Percentiles rank a stretch among this genome's conserved stretches.
These are phyloP conservation scores for Arthrobotrys iridis DNA, from an alignment of 2,329 filamentous ascomycete species.

Conservation along the genomic window DNA sequence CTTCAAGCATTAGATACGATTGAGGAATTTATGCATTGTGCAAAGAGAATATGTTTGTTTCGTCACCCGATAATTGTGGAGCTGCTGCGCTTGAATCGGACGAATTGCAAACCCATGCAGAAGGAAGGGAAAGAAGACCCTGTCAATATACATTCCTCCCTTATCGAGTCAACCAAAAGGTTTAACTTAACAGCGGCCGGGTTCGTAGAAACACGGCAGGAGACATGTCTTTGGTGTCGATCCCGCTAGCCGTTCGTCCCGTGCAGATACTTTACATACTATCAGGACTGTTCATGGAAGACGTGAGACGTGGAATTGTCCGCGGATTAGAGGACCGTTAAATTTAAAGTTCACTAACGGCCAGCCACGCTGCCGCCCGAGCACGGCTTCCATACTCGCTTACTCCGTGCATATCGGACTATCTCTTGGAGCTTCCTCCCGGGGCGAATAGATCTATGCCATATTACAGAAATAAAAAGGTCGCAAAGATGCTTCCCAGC, in stretches of 20 bases:
- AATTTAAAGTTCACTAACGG: conserved; percentile 15
- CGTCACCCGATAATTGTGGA: conserved; percentile 12
- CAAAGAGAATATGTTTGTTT: not conserved
- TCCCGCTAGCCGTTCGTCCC: not conserved
- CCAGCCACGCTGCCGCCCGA: conserved; percentile 15
- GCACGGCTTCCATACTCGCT: conserved; percentile 16
- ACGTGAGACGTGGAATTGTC: not conserved
- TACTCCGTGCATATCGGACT: conserved; percentile 7
- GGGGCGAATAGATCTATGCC: not conserved
- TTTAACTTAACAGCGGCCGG: not conserved
- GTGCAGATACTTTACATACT: too few relatives aligned
- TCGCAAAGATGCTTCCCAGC: too few relatives aligned
- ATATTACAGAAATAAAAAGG: not conserved
- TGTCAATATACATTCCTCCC: not conserved
- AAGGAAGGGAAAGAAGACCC: too few relatives aligned
- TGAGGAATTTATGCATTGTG: not conserved
- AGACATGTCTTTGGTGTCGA: not conserved
- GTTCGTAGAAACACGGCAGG: not conserved
- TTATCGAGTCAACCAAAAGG: not conserved
- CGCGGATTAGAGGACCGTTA: conserved; percentile 15
- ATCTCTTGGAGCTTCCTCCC: conserved; percentile 5
- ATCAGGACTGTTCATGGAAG: not conserved
- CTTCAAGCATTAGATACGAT: not conserved
- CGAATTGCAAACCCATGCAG: not conserved
- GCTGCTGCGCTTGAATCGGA: not conserved